Conservation (phyloP, 176 grass and related monocot species). For the Zoysia japonica region DNA sequence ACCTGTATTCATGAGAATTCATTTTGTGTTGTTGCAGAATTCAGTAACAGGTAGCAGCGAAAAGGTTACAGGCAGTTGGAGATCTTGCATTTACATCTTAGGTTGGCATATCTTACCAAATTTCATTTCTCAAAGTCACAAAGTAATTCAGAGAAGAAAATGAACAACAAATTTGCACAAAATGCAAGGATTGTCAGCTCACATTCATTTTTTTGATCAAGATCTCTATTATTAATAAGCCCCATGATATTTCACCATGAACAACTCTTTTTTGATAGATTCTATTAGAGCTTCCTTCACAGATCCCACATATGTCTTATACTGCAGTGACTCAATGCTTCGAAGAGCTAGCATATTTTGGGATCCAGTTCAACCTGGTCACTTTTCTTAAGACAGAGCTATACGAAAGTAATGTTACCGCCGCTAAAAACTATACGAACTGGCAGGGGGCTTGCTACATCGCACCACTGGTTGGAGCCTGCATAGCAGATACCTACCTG, state of each 20-base stretch:
- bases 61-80: conserved; percentile 57
- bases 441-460: conserved; percentile 79
- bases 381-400: conserved; percentile 64
- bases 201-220: no score
- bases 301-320: background rate
- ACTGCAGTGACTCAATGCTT: conserved; percentile 70
- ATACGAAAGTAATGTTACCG: conserved; percentile 57
- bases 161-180: no score
- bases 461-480: conserved; percentile 65
- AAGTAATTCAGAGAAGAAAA: background rate
- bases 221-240: no score
- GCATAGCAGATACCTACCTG: conserved; percentile 72
- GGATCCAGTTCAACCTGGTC: conserved; percentile 71
- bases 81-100: conserved; percentile 77
- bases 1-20: background rate
- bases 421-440: conserved; percentile 63
- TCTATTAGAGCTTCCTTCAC: conserved; percentile 17
- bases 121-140: background rate
- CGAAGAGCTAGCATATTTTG: conserved; percentile 60
- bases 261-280: background rate
- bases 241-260: no score
- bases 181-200: no score
- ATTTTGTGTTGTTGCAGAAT: conserved; percentile 26
- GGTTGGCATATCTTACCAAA: conserved; percentile 31
- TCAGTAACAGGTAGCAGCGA: conserved; percentile 22